Percentiles rank a stretch among this genome's conserved stretches.
Conservation (phyloP, 495 filamentous ascomycete species). For the Aspergillus homomorphus region DNA sequence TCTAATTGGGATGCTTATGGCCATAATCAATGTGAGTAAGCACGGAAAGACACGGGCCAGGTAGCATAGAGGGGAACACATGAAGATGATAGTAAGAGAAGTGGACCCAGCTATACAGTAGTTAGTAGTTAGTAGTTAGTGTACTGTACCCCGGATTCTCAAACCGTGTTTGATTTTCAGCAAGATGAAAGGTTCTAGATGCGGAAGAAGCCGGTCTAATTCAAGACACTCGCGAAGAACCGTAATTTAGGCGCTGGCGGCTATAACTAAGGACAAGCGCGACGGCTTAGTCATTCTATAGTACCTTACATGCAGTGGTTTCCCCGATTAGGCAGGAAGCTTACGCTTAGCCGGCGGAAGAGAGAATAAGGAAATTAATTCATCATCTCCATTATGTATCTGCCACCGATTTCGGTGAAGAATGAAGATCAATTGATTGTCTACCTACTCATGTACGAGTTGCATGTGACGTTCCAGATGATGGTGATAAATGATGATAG, state of each 20-base stretch:
- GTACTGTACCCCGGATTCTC: conserved; percentile 9
- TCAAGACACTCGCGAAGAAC: conserved; percentile 17
- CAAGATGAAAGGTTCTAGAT: conserved; percentile 9
- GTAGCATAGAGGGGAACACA: no score
- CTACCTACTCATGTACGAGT: neutral
- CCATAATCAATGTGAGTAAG: no score
- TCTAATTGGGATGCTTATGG: no score
- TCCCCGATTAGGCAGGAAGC: neutral
- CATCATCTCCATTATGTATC: no score
- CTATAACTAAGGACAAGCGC: no score
- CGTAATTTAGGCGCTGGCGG: conserved; percentile 12
- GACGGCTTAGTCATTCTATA: conserved; percentile 16
- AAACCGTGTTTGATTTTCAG: no score
- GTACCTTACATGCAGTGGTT: no score
- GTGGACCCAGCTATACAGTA: no score
- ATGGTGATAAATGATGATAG: neutral
- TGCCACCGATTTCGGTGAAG: neutral
- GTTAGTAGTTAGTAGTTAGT: no score
- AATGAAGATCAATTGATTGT: neutral
- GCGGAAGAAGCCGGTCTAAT: conserved; percentile 21
- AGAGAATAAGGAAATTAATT: neutral
- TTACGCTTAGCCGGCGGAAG: neutral
- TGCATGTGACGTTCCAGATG: neutral
- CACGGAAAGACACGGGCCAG: no score
- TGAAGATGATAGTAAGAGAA: no score